These are phyloP conservation scores for Nitzschia inconspicua DNA, from an alignment of 108 stramenopile genomes.

Conservation along the genomic window DNA sequence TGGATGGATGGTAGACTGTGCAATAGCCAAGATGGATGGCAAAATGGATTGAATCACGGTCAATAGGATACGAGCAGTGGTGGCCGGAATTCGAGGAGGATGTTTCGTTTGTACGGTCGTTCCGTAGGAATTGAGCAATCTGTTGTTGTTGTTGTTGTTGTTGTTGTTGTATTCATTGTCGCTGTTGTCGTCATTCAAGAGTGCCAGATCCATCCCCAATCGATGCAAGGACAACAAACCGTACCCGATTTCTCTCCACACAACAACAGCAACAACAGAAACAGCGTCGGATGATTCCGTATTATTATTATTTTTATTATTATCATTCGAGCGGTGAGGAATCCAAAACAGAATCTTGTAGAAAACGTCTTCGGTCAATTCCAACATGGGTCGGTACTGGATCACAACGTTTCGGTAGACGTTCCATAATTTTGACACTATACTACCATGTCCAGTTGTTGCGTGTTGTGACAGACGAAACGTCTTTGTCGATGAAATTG, in stretches of 20 bases:
- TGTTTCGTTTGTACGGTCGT: slow-evolving; percentile 4
- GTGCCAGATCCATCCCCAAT: slow-evolving; percentile 25
- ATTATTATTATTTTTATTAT: neutral
- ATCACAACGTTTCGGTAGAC: slow-evolving; percentile 3
- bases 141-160: neutral
- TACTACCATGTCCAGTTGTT: too few relatives aligned
- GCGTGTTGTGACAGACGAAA: neutral
- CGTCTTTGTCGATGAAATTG: neutral
- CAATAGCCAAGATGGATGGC: slow-evolving; percentile 32
- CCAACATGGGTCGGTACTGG: slow-evolving; percentile 9
- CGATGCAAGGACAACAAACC: slow-evolving; percentile 41
- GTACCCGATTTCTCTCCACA: slow-evolving; percentile 35
- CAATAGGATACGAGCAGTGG: slow-evolving; percentile 13
- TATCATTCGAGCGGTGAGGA: slow-evolving; percentile 14
- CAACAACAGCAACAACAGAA: neutral
- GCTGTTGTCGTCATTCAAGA: neutral
- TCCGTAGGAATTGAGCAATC: slow-evolving; percentile 13
- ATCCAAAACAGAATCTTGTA: slow-evolving; percentile 29
- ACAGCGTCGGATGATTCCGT: slow-evolving; percentile 4
- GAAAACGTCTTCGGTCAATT: slow-evolving; percentile 17
- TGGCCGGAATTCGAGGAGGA: slow-evolving; percentile 14
- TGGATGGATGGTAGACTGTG: too few relatives aligned
- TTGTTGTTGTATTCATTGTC: neutral
- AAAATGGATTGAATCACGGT: slow-evolving; percentile 28
- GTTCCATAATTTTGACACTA: slow-evolving; percentile 3